phyloP scores from a whole-genome alignment of 176 grass and related monocot genomes.

The Oryza brachyantha region DNA sequence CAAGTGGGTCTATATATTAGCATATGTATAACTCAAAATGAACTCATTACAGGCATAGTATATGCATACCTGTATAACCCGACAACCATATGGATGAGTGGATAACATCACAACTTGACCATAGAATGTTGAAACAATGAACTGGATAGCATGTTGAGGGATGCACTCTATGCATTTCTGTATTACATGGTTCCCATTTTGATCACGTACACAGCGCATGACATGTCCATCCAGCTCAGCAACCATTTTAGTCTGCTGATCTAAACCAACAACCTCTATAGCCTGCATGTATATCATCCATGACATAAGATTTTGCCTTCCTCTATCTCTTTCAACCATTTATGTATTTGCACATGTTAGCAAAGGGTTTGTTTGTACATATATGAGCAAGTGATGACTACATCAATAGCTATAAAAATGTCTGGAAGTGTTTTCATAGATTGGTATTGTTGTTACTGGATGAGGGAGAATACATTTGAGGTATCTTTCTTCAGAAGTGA shows the following conservation, averaged over 20 bases:
- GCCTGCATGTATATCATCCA: conserved; percentile 46
- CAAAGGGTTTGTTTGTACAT: neutral
- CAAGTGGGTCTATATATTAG: neutral
- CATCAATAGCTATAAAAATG: neutral
- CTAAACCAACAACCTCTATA: conserved; percentile 79
- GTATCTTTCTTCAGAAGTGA: neutral
- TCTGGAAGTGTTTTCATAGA: neutral
- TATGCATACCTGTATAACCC: conserved; percentile 69
- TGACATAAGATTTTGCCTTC: neutral
- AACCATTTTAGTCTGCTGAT: conserved; percentile 77
- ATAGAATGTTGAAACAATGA: conserved; percentile 82
- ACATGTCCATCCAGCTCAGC: conserved; percentile 72
- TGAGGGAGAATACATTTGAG: neutral
- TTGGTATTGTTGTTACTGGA: neutral
- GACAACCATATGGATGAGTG: conserved; percentile 82
- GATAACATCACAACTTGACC: conserved; percentile 77
- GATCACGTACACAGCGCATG: conserved; percentile 88
- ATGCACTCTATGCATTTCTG: conserved; percentile 90
- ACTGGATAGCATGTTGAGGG: conserved; percentile 71
- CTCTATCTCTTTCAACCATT: neutral
- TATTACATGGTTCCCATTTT: conserved; percentile 91
- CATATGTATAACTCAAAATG: neutral
- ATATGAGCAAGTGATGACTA: neutral
- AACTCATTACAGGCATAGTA: neutral
- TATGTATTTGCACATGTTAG: neutral